Evolutionary conservation across 169 alveolate genomes (phyloP).

Genomic region (Plasmodium sp.): DNA sequence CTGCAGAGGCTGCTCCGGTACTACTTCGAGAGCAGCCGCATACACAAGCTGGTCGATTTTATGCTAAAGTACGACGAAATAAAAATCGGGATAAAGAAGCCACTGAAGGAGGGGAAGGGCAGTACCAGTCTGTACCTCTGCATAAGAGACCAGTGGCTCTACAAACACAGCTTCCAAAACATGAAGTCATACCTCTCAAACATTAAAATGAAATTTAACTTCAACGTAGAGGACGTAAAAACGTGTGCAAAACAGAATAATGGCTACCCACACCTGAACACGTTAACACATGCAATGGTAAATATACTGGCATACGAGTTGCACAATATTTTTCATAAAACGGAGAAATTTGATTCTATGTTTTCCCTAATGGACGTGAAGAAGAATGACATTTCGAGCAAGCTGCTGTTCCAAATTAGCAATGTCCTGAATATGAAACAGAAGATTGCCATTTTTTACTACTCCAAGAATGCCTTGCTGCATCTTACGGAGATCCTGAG

Average conservation of each 20-base stretch:
- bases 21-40: conserved; percentile 22
- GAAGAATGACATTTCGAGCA: conserved; percentile 1
- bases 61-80: conserved; percentile 54
- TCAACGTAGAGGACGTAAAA: conserved; percentile 36
- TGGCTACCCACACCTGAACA: conserved; percentile 8
- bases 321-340: conserved; percentile 10
- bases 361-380: conserved; percentile 36
- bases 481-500: conserved; percentile 56
- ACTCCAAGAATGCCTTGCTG: conserved; percentile 39
- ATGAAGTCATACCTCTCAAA: conserved; percentile 15
- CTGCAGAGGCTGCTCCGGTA: conserved; percentile 27
- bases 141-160: conserved; percentile 55
- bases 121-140: conserved; percentile 21
- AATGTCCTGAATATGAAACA: conserved; percentile 21
- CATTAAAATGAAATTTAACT: conserved; percentile 9
- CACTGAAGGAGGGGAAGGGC: not conserved
- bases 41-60: conserved; percentile 4
- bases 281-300: conserved; percentile 34
- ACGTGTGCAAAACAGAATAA: not conserved
- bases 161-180: conserved; percentile 11
- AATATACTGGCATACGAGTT: conserved; percentile 64
- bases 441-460: conserved; percentile 47
- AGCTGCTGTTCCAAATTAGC: conserved; percentile 9
- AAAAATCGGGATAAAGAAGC: not conserved
- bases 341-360: conserved; percentile 9